phyloP scores from a whole-genome alignment of 2,329 filamentous ascomycete species.

The Fusarium illudens region DNA sequence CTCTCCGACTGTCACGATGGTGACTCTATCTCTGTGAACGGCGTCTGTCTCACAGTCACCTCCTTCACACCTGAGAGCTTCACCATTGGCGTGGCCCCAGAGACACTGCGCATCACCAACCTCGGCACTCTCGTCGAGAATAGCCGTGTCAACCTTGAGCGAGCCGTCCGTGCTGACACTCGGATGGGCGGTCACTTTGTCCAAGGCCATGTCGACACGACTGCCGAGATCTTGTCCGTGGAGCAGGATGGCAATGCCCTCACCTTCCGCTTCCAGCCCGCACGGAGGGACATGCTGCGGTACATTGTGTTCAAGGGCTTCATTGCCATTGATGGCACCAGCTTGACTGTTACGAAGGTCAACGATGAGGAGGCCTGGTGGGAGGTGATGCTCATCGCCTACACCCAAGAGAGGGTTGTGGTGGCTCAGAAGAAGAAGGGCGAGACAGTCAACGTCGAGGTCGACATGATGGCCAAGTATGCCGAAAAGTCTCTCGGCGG shows the following conservation, averaged over 20 bases:
- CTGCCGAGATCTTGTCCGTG: constrained; percentile 76
- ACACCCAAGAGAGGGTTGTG: constrained; percentile 93
- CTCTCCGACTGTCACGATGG: constrained; percentile 85
- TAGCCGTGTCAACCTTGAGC: constrained; percentile 88
- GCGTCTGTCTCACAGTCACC: constrained; percentile 91
- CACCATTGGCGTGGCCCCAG: constrained; percentile 92
- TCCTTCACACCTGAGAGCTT: constrained; percentile 66
- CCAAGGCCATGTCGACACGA: constrained; percentile 95
- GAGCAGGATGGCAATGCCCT: constrained; percentile 88
- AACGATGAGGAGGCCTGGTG: constrained; percentile 82
- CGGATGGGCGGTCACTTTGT: constrained; percentile 99
- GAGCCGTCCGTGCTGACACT: constrained; percentile 87
- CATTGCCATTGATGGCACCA: constrained; percentile 92
- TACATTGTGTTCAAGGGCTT: constrained; percentile 98
- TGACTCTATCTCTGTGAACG: constrained; percentile 95
- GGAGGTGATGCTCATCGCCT: constrained; percentile 98
- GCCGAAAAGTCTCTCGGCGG: constrained; percentile 89
- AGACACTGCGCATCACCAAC: constrained; percentile 95
- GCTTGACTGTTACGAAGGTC: constrained; percentile 89
- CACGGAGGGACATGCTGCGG: constrained; percentile 72
- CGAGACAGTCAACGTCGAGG: constrained; percentile 89
- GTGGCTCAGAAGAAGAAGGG: constrained; percentile 80
- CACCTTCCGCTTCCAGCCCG: constrained; percentile 83
- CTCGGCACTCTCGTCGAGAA: constrained; percentile 75
- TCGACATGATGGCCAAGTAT: constrained; percentile 87